These are phyloP conservation scores for Cochlearia excelsa DNA, from an alignment of 345 rosid genomes.

Conservation along the genomic window DNA sequence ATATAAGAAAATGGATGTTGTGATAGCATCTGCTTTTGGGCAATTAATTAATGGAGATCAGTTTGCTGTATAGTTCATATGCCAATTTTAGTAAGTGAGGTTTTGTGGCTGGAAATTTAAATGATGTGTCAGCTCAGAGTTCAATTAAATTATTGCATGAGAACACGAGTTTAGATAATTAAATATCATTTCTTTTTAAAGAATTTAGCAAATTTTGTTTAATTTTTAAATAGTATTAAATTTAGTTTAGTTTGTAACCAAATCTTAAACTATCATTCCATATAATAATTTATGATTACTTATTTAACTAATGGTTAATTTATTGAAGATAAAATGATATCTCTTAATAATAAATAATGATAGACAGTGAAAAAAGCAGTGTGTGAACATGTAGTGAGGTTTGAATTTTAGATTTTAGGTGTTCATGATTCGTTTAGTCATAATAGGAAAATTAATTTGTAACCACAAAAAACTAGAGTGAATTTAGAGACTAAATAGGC, in stretches of 20 bases:
- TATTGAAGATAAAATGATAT: conserved; percentile 2
- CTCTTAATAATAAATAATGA: conserved; percentile 4
- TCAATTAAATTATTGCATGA: conserved; percentile 1
- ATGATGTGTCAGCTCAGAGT: conserved; percentile 27
- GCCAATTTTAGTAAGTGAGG: conserved; percentile 27
- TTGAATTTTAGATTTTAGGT: conserved; percentile 11
- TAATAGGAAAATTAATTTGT: conserved; percentile 28
- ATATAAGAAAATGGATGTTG: background rate
- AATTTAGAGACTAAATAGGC: conserved; percentile 24
- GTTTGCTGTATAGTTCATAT: conserved; percentile 24
- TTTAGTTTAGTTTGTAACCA: too few relatives aligned
- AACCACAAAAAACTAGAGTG: conserved; percentile 31
- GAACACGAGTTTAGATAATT: too few relatives aligned
- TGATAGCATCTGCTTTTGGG: conserved; percentile 13
- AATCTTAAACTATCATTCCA: background rate
- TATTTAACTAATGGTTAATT: background rate
- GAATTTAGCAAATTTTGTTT: too few relatives aligned
- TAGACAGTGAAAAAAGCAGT: conserved; percentile 18
- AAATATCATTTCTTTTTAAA: too few relatives aligned
- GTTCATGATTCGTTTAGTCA: conserved; percentile 30
- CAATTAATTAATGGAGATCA: conserved; percentile 10
- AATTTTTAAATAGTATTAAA: too few relatives aligned
- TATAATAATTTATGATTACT: background rate
- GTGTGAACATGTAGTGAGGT: conserved; percentile 28
- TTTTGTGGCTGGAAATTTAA: conserved; percentile 30